phyloP scores from a whole-genome alignment of 2,329 filamentous ascomycete genomes.

The Fusarium sp. region DNA sequence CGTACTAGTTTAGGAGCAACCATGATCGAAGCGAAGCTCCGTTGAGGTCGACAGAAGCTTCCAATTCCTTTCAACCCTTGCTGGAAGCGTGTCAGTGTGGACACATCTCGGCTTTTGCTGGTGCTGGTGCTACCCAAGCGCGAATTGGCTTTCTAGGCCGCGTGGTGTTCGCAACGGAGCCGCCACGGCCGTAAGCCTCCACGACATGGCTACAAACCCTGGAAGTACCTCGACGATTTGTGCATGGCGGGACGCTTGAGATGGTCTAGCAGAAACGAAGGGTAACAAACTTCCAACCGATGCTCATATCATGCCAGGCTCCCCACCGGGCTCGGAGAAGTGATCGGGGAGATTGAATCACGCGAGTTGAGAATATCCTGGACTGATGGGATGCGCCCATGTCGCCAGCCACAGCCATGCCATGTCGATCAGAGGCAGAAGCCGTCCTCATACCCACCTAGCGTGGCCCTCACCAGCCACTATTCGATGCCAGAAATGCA shows the following conservation, averaged over 20 bases:
- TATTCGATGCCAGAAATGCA: conserved; percentile 12
- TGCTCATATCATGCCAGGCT: conserved; percentile 9
- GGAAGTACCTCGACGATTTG: conserved; percentile 18
- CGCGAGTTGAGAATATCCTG: conserved; percentile 20
- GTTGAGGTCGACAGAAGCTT: conserved; percentile 24
- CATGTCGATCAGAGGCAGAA: conserved; percentile 10
- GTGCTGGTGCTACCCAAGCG: conserved; percentile 15
- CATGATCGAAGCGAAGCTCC: conserved; percentile 21
- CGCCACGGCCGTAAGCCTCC: conserved; percentile 1
- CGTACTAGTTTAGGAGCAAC: conserved; percentile 18
- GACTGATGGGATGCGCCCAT: conserved; percentile 14
- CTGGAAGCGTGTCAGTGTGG: conserved; percentile 25
- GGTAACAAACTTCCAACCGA: conserved; percentile 3
- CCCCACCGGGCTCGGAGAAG: not conserved
- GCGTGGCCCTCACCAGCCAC: conserved; percentile 10
- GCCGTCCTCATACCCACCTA: conserved; percentile 12
- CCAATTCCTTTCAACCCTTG: conserved; percentile 27
- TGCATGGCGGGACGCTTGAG: conserved; percentile 11
- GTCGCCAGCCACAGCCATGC: conserved; percentile 9
- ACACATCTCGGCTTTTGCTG: conserved; percentile 34
- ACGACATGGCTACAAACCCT: conserved; percentile 13
- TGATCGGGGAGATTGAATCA: conserved; percentile 14
- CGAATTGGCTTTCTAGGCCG: conserved; percentile 23
- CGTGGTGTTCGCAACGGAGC: conserved; percentile 28
- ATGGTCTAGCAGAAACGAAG: conserved; percentile 3